Evolutionary conservation across 106 monocot species (phyloP).

Genomic region (Acorus gramineus): DNA sequence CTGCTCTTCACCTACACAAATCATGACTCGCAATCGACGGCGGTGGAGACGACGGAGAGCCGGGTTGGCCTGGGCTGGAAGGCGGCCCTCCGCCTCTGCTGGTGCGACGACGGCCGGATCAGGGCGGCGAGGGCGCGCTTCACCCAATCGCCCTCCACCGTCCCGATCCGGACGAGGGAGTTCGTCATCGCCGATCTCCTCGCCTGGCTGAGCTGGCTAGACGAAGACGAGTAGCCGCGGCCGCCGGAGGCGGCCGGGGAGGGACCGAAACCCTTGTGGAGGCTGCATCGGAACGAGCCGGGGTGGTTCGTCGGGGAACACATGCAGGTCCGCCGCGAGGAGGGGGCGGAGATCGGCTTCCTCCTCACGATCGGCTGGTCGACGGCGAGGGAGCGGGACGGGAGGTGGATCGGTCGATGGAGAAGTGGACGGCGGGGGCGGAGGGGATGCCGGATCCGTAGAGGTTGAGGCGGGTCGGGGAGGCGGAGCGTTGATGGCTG

Average conservation of each 20-base stretch:
- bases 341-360: background rate
- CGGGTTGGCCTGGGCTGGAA: constrained; percentile 76
- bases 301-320: constrained; percentile 92
- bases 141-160: constrained; percentile 80
- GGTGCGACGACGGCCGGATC: constrained; percentile 80
- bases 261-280: constrained; percentile 38
- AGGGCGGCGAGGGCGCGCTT: constrained; percentile 68
- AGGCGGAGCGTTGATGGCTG: constrained; percentile 23
- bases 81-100: constrained; percentile 40
- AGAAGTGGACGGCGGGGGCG: constrained; percentile 31
- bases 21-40: constrained; percentile 10
- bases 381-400: constrained; percentile 25
- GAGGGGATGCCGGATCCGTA: constrained; percentile 11
- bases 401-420: constrained; percentile 32
- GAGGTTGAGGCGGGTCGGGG: constrained; percentile 52
- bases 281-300: constrained; percentile 79
- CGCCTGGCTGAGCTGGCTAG: constrained; percentile 39
- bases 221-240: constrained; percentile 8
- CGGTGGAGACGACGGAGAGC: constrained; percentile 69
- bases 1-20: too few species aligned
- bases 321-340: constrained; percentile 40
- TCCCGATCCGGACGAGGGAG: constrained; percentile 74
- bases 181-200: constrained; percentile 80
- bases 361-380: constrained; percentile 8
- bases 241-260: background rate